phyloP scores from a whole-genome alignment of 176 grass and related monocot species.

The Neostapfia colusana region DNA sequence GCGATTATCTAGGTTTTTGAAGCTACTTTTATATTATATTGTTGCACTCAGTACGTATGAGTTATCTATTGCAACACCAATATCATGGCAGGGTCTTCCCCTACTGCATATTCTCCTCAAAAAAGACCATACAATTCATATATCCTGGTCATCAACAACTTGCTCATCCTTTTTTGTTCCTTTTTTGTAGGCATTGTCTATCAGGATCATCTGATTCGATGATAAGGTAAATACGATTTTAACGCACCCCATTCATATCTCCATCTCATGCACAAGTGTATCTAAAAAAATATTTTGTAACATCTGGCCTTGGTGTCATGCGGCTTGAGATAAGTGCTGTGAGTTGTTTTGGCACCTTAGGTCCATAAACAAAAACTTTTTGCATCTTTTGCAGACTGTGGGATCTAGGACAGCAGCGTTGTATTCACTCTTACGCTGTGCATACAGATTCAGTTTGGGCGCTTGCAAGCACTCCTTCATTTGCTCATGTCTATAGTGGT shows the following conservation, averaged over 20 bases:
- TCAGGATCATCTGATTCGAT: slow-evolving; percentile 98
- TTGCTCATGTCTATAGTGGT: slow-evolving; percentile 96
- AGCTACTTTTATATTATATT: slow-evolving; percentile 1
- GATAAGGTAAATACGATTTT: slow-evolving; percentile 68
- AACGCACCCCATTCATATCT: not conserved
- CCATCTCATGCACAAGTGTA: not conserved
- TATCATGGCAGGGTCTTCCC: not conserved
- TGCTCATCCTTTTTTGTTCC: slow-evolving; percentile 17
- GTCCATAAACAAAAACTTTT: not conserved
- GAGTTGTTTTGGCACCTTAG: not conserved
- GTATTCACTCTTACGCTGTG: slow-evolving; percentile 97
- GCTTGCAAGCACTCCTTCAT: slow-evolving; percentile 76
- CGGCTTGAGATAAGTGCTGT: not conserved
- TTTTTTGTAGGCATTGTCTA: slow-evolving; percentile 74
- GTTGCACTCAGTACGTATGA: not conserved
- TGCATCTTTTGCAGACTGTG: slow-evolving; percentile 66
- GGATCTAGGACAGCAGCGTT: slow-evolving; percentile 98
- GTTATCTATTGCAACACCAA: slow-evolving; percentile 20
- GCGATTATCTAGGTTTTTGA: not conserved
- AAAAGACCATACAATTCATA: too few relatives aligned
- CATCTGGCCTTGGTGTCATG: not conserved
- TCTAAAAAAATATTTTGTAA: not conserved
- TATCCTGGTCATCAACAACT: not conserved
- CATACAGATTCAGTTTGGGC: slow-evolving; percentile 98
- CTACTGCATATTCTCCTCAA: too few relatives aligned